These are phyloP conservation scores for Hypsizygus ulmarius DNA, from an alignment of 1,284 basidiomycete species.

Conservation along the genomic window DNA sequence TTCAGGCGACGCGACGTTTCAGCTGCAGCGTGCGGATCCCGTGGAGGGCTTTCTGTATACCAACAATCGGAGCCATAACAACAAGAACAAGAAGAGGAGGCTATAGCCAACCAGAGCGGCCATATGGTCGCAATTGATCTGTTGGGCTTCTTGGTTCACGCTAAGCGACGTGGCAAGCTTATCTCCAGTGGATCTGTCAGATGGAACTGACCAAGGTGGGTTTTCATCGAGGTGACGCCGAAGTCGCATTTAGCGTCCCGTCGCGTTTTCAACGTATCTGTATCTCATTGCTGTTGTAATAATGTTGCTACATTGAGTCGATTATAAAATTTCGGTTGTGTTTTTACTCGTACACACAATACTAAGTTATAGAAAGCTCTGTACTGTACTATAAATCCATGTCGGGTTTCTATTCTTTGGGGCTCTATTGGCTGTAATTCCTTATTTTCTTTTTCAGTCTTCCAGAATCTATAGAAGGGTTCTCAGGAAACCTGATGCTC, in stretches of 20 bases:
- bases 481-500: no score
- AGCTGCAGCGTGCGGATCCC: constrained; percentile 22
- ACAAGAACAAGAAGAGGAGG: constrained; percentile 18
- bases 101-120: constrained; percentile 9
- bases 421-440: neutral
- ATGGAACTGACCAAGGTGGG: neutral
- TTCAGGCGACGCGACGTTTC: constrained; percentile 11
- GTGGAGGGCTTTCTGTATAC: constrained; percentile 22
- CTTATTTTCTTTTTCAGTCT: neutral
- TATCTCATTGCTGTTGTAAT: neutral
- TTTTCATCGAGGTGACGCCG: neutral
- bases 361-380: neutral
- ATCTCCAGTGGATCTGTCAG: no score
- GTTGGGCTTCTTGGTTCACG: neutral
- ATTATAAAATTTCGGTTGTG: neutral
- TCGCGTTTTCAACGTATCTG: neutral
- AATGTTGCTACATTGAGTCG: neutral
- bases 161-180: neutral
- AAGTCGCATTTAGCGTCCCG: no score
- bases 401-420: no score
- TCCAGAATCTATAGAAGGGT: neutral
- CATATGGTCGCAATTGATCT: constrained; percentile 1
- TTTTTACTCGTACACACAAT: neutral
- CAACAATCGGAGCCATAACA: constrained; percentile 14
- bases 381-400: no score